Percentiles rank a stretch among this genome's conserved stretches.
Evolutionary conservation across 441 rosid genomes (phyloP).

Genomic region (Mallotus japonicus): DNA sequence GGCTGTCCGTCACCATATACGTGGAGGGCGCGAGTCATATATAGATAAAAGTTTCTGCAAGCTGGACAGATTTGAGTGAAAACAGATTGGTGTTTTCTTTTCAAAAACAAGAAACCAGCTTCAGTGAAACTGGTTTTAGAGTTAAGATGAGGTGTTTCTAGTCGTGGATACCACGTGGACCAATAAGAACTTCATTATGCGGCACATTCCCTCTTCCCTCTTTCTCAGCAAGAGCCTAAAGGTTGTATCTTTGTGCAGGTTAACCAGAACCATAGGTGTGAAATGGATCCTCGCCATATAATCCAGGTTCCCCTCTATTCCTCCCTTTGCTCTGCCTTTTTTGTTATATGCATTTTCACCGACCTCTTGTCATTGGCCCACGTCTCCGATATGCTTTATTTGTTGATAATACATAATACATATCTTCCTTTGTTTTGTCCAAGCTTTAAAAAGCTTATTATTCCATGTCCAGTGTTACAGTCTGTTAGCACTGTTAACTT

Average conservation of each 20-base stretch:
- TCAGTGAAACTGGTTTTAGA: slow-evolving; percentile 20
- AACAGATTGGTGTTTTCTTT: slow-evolving; percentile 47
- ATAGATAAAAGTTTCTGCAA: slow-evolving; percentile 35
- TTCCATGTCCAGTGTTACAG: no score
- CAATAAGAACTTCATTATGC: slow-evolving; percentile 27
- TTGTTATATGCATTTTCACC: slow-evolving; percentile 17
- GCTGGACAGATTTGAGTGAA: slow-evolving; percentile 47
- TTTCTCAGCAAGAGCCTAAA: slow-evolving; percentile 18
- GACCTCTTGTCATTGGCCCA: slow-evolving; percentile 24
- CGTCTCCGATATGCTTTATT: slow-evolving; percentile 14
- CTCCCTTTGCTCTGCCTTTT: slow-evolving; percentile 6
- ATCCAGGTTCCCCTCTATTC: slow-evolving; percentile 13
- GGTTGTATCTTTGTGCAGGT: slow-evolving; percentile 34
- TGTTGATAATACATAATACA: slow-evolving; percentile 10
- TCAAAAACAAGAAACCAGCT: slow-evolving; percentile 35
- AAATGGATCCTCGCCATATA: slow-evolving; percentile 35
- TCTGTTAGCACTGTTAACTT: not conserved
- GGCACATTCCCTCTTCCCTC: slow-evolving; percentile 19
- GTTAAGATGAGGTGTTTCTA: slow-evolving; percentile 23
- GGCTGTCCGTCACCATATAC: slow-evolving; percentile 56
- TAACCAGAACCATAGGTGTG: slow-evolving; percentile 35
- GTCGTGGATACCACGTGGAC: slow-evolving; percentile 56
- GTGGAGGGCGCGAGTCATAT: slow-evolving; percentile 50
- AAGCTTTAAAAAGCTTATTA: slow-evolving; percentile 10
- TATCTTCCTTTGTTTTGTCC: slow-evolving; percentile 19